phyloP scores from a whole-genome alignment of 2,329 filamentous ascomycete genomes.

The Trichophyton simii region DNA sequence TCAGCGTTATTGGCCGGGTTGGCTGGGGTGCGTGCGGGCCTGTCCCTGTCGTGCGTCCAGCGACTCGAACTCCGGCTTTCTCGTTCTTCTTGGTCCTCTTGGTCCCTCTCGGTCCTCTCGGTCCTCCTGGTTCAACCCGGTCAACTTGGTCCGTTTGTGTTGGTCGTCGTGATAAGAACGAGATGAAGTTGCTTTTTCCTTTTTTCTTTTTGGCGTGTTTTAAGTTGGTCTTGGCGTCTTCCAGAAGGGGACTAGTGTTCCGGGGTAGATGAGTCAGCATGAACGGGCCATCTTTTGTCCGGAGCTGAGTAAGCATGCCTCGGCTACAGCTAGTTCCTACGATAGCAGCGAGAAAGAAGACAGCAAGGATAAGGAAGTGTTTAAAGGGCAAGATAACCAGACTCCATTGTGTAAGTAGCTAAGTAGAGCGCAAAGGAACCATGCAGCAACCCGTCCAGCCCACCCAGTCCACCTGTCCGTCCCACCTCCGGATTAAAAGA shows the following conservation, averaged over 20 bases:
- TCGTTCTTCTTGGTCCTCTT: neutral
- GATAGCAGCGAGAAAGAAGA: neutral
- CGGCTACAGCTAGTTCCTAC: neutral
- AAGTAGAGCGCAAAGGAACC: neutral
- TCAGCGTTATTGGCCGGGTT: neutral
- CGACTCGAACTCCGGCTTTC: neutral
- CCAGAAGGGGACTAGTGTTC: neutral
- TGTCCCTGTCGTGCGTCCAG: neutral
- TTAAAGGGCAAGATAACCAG: neutral
- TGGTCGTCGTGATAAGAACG: neutral
- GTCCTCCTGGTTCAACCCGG: too few relatives aligned
- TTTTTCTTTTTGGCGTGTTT: neutral
- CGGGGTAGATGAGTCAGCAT: neutral
- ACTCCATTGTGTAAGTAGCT: neutral
- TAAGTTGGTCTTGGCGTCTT: neutral
- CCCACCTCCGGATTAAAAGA: neutral
- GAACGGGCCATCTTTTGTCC: neutral
- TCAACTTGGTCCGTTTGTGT: neutral
- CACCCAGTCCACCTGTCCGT: neutral
- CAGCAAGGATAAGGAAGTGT: too few relatives aligned
- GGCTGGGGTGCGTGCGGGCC: neutral
- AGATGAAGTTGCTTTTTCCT: neutral
- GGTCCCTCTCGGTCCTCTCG: neutral
- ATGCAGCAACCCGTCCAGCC: neutral
- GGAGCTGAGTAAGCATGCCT: neutral